These are phyloP conservation scores for Beta lomatogona DNA, from an alignment of 179 eudicot genomes.

Conservation along the genomic window DNA sequence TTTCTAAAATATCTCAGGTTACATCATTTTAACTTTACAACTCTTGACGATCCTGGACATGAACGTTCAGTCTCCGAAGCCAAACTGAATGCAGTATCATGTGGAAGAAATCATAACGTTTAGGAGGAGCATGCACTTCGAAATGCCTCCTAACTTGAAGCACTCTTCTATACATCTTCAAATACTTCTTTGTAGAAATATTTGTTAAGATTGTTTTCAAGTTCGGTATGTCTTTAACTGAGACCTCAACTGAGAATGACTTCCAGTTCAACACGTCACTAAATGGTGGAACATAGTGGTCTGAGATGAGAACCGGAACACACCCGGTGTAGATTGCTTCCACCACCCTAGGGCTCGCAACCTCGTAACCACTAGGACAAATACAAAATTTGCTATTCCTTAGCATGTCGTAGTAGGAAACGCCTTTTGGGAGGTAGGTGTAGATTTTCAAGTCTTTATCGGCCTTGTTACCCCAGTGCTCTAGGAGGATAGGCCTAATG, in stretches of 20 bases:
- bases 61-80: constrained; percentile 65
- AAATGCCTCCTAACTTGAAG: constrained; percentile 56
- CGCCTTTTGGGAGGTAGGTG: constrained; percentile 56
- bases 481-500: constrained; percentile 58
- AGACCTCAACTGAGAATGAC: constrained; percentile 53
- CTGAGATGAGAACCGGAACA: constrained; percentile 66
- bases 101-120: constrained; percentile 68
- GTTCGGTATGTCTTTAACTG: constrained; percentile 56
- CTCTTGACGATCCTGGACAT: constrained; percentile 32
- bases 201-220: constrained; percentile 50
- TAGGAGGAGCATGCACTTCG: constrained; percentile 63
- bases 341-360: constrained; percentile 74
- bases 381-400: constrained; percentile 63
- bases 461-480: constrained; percentile 62
- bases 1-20: no score
- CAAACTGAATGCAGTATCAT: constrained; percentile 82
- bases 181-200: constrained; percentile 48
- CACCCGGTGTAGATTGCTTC: constrained; percentile 76
- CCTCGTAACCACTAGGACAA: constrained; percentile 83
- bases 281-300: constrained; percentile 63
- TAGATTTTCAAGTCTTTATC: constrained; percentile 60
- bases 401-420: constrained; percentile 59
- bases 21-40: constrained; percentile 11
- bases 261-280: constrained; percentile 77
- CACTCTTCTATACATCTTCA: constrained; percentile 63